Percentiles rank a stretch among this genome's conserved stretches.
Conservation (phyloP, 768 basidiomycete species). For the Panaeolus papilionaceus region DNA sequence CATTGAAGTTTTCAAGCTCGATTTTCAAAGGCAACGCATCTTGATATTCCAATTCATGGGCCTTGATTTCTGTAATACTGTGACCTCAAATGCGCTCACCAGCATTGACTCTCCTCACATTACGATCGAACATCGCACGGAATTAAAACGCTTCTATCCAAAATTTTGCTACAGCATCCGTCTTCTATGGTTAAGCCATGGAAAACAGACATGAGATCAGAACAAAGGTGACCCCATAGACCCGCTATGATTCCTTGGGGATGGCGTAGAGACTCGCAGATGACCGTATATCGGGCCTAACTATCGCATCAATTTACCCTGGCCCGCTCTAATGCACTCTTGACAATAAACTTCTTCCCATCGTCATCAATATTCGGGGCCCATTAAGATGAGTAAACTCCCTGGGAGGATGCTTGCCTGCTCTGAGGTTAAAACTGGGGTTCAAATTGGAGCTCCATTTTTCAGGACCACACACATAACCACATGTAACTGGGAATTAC, state of each 20-base stretch:
- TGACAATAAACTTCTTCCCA: not conserved
- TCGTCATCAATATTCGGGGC: not conserved
- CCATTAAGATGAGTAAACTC: not conserved
- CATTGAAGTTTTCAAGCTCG: too few relatives aligned
- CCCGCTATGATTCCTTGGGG: not conserved
- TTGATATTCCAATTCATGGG: not conserved
- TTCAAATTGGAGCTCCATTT: not conserved
- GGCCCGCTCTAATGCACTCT: not conserved
- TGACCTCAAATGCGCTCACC: not conserved
- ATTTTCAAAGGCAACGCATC: not conserved
- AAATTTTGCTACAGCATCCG: not conserved
- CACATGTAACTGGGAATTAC: not conserved
- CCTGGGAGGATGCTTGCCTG: not conserved
- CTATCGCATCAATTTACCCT: not conserved
- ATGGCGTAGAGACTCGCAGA: not conserved
- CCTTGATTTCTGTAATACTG: too few relatives aligned
- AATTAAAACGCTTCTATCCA: not conserved
- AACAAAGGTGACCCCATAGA: not conserved
- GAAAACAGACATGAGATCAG: not conserved
- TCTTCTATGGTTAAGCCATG: conserved; percentile 5
- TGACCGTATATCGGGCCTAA: not conserved
- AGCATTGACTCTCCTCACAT: not conserved
- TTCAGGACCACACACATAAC: not conserved
- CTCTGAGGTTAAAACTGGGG: not conserved
- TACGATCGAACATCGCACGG: not conserved